These are phyloP conservation scores for Letharia lupina DNA, from an alignment of 495 filamentous ascomycete genomes.

Conservation along the genomic window DNA sequence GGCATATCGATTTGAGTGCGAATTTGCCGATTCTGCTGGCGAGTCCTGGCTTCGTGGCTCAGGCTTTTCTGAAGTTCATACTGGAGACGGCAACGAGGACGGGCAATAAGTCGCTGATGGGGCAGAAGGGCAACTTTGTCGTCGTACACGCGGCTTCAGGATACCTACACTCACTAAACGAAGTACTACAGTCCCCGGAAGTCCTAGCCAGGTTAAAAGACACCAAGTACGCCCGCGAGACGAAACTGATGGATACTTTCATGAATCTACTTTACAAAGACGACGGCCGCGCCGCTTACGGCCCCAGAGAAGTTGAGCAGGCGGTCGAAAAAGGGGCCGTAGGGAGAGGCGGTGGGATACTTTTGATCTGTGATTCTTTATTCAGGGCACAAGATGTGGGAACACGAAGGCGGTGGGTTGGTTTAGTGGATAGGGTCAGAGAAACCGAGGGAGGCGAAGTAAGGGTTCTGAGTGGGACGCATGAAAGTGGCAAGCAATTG, in stretches of 20 bases:
- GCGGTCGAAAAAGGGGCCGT: slow-evolving; percentile 87
- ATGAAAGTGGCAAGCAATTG: slow-evolving; percentile 85
- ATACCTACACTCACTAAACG: slow-evolving; percentile 75
- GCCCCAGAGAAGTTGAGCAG: slow-evolving; percentile 71
- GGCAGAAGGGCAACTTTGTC: slow-evolving; percentile 54
- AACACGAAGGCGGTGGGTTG: slow-evolving; percentile 72
- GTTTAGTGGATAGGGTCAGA: slow-evolving; percentile 83
- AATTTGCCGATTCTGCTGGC: slow-evolving; percentile 71
- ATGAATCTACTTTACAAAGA: slow-evolving; percentile 71
- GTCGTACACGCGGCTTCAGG: slow-evolving; percentile 80
- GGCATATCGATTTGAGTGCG: slow-evolving; percentile 54
- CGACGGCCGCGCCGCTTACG: slow-evolving; percentile 88
- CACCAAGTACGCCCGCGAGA: slow-evolving; percentile 80
- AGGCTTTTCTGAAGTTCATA: slow-evolving; percentile 73
- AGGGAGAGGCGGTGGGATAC: slow-evolving; percentile 69
- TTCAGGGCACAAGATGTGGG: slow-evolving; percentile 79
- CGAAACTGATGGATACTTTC: slow-evolving; percentile 79
- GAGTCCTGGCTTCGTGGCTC: slow-evolving; percentile 79
- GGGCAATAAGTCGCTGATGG: slow-evolving; percentile 56
- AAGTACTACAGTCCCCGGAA: slow-evolving; percentile 71
- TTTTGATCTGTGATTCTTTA: slow-evolving; percentile 76
- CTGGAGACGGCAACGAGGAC: slow-evolving; percentile 58
- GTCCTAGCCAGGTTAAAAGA: slow-evolving; percentile 68
- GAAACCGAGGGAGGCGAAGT: slow-evolving; percentile 77
- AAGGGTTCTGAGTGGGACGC: slow-evolving; percentile 78